phyloP scores from a whole-genome alignment of 768 basidiomycete genomes.

The Lactarius quietus region DNA sequence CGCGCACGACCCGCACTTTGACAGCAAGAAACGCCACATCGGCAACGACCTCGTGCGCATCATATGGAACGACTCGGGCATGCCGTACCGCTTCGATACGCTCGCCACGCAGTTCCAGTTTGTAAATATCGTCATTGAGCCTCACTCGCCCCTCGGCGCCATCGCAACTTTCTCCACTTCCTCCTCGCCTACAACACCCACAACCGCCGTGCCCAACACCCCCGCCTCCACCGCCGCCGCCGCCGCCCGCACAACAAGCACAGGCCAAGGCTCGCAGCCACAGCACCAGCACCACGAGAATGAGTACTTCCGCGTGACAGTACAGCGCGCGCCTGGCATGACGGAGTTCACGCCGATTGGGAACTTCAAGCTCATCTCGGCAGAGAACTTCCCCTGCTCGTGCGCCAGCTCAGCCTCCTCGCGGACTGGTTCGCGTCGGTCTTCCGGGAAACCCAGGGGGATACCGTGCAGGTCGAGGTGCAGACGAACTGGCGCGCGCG shows the following conservation, averaged over 20 bases:
- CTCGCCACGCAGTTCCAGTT: conserved; percentile 93
- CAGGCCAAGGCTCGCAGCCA: conserved; percentile 31
- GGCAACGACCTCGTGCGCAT: conserved; percentile 97
- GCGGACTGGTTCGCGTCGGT: conserved; percentile 92
- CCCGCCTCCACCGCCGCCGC: not conserved
- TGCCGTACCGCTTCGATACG: conserved; percentile 86
- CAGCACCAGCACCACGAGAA: conserved; percentile 68
- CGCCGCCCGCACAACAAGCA: not conserved
- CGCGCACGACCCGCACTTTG: conserved; percentile 60
- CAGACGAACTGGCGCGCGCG: conserved; percentile 88
- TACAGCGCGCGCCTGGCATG: conserved; percentile 87
- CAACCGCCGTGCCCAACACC: not conserved
- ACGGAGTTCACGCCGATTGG: conserved; percentile 92
- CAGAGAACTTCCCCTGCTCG: conserved; percentile 80
- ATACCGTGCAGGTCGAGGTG: conserved; percentile 69
- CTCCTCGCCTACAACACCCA: not conserved
- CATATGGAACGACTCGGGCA: conserved; percentile 97
- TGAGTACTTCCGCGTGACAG: conserved; percentile 92
- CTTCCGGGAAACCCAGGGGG: conserved; percentile 68
- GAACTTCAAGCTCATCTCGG: conserved; percentile 91
- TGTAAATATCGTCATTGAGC: conserved; percentile 95
- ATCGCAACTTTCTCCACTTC: conserved; percentile 69
- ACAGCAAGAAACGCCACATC: conserved; percentile 91
- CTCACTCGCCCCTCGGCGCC: conserved; percentile 72
- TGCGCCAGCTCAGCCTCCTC: conserved; percentile 82